phyloP scores from a whole-genome alignment of 75 land plant species.

The Pinus taeda region DNA sequence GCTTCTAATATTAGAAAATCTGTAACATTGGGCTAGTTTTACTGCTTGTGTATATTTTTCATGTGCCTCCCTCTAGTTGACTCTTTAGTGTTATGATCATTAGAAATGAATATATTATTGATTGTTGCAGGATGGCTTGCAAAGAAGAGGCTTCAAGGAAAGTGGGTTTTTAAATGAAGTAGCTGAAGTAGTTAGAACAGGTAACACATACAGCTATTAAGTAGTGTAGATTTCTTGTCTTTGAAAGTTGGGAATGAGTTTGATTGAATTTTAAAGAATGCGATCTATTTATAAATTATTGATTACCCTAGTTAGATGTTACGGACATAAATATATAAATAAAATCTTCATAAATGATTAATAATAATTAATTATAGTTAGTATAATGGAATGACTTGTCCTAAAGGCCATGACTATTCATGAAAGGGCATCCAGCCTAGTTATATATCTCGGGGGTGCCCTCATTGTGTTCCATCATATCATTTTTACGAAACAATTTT shows the following conservation, averaged over 20 bases:
- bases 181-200: constrained; percentile 80
- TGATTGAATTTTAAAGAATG: not conserved
- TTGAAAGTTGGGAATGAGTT: not conserved
- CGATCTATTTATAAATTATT: not conserved
- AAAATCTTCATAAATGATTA: too few relatives aligned
- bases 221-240: not conserved
- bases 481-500: too few relatives aligned
- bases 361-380: too few relatives aligned
- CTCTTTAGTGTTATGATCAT: not conserved
- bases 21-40: not conserved
- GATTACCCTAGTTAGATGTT: not conserved
- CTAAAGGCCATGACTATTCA: too few relatives aligned
- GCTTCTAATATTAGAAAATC: not conserved
- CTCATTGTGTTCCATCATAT: too few relatives aligned
- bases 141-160: constrained; percentile 92
- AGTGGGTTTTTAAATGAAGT: constrained; percentile 87
- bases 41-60: not conserved
- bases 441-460: too few relatives aligned
- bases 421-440: too few relatives aligned
- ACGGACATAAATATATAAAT: too few relatives aligned
- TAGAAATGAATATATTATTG: not conserved
- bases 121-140: constrained; percentile 74
- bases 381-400: too few relatives aligned
- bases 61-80: not conserved
- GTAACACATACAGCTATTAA: constrained; percentile 18